phyloP scores from a whole-genome alignment of 176 grass and related monocot genomes.

The Musa itinerans region DNA sequence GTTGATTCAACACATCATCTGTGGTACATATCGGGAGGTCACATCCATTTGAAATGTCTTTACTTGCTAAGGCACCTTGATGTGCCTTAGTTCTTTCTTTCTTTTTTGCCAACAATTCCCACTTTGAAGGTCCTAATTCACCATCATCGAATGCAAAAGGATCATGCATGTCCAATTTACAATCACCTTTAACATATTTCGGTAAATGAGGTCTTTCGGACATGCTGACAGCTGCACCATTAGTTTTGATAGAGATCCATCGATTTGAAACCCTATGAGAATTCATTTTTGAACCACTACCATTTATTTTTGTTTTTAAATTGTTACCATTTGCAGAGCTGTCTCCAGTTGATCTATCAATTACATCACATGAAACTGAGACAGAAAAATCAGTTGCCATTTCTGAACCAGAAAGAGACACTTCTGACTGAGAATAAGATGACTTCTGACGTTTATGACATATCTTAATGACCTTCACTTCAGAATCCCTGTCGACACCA shows the following conservation, averaged over 20 bases:
- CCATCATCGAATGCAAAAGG: slow-evolving; percentile 89
- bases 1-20: slow-evolving; percentile 45
- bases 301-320: slow-evolving; percentile 50
- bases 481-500: slow-evolving; percentile 12
- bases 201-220: slow-evolving; percentile 45
- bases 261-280: slow-evolving; percentile 42
- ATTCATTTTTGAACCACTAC: slow-evolving; percentile 37
- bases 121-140: slow-evolving; percentile 59
- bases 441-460: slow-evolving; percentile 42
- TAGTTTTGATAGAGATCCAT: slow-evolving; percentile 71
- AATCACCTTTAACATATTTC: slow-evolving; percentile 36
- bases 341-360: slow-evolving; percentile 49
- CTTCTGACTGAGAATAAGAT: slow-evolving; percentile 38
- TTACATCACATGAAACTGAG: slow-evolving; percentile 41
- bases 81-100: slow-evolving; percentile 29
- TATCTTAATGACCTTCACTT: slow-evolving; percentile 21
- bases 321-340: slow-evolving; percentile 33
- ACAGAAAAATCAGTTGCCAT: slow-evolving; percentile 28
- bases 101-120: slow-evolving; percentile 56
- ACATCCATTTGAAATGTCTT: slow-evolving; percentile 22
- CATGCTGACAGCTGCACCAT: slow-evolving; percentile 32
- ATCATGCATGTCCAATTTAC: slow-evolving; percentile 41
- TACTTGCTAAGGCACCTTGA: slow-evolving; percentile 28
- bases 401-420: slow-evolving; percentile 31
- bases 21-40: slow-evolving; percentile 21